Evolutionary conservation across 192 early-diverging fungal species (phyloP).

Genomic region (Gorgonomyces haynaldii): DNA sequence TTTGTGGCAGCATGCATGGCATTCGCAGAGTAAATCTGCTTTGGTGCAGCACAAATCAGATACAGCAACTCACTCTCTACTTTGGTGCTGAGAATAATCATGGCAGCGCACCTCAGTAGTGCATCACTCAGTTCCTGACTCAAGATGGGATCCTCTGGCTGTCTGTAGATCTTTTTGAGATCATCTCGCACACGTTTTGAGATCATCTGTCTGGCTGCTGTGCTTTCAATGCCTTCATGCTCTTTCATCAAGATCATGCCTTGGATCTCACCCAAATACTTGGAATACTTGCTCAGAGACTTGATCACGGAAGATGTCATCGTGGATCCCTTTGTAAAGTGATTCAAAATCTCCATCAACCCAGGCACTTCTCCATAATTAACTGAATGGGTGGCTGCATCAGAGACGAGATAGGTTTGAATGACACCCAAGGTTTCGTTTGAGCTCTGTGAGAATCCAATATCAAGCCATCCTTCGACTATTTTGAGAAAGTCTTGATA

Average conservation of each 20-base stretch:
- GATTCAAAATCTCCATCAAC: conserved; percentile 1
- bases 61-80: conserved; percentile 65
- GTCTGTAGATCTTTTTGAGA: conserved; percentile 5
- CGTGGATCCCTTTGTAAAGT: background rate
- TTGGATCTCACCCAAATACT: conserved; percentile 35
- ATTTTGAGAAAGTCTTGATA: conserved; percentile 22
- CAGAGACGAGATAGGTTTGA: background rate
- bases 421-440: conserved; percentile 2
- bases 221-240: too few relatives aligned
- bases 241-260: too few relatives aligned
- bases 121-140: conserved; percentile 35
- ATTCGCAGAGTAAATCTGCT: conserved; percentile 63
- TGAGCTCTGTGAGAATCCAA: conserved; percentile 3
- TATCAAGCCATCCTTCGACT: conserved; percentile 19
- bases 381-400: too few relatives aligned
- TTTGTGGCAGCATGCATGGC: conserved; percentile 71
- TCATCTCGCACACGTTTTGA: conserved; percentile 6
- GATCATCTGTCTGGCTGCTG: too few relatives aligned
- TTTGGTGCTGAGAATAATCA: conserved; percentile 15
- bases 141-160: conserved; percentile 24
- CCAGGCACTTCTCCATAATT: too few relatives aligned
- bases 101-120: conserved; percentile 43
- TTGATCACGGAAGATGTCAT: conserved; percentile 21
- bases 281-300: conserved; percentile 21
- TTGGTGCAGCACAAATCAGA: conserved; percentile 77